Conservation (phyloP, 371 early-diverging fungal species). For the Globomyces sp. region DNA sequence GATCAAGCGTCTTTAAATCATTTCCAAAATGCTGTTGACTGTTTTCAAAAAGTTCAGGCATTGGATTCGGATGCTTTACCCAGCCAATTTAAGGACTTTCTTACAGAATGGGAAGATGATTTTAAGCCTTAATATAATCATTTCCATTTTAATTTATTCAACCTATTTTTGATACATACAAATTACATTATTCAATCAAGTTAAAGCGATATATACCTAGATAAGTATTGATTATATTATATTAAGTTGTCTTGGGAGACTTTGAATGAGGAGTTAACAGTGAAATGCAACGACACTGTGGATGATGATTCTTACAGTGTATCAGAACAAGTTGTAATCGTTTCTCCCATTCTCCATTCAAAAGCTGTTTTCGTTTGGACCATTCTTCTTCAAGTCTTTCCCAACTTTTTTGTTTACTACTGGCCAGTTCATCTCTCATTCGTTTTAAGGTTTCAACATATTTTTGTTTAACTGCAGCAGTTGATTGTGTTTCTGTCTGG, state of each 20-base stretch:
- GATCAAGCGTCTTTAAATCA: constrained; percentile 22
- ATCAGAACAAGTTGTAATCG: constrained; percentile 4
- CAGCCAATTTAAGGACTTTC: constrained; percentile 38
- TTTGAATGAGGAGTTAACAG: background rate
- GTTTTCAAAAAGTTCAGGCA: constrained; percentile 31
- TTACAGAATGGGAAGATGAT: constrained; percentile 39
- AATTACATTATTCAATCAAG: too few relatives aligned
- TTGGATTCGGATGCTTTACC: constrained; percentile 35
- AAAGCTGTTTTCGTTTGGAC: constrained; percentile 17
- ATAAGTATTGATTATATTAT: too few relatives aligned
- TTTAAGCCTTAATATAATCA: constrained; percentile 14
- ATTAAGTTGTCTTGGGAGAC: too few relatives aligned
- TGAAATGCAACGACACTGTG: background rate
- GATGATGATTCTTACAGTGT: constrained; percentile 19
- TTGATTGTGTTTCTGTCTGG: background rate
- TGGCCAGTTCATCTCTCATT: constrained; percentile 33
- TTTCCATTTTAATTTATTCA: background rate
- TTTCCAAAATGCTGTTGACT: constrained; percentile 36
- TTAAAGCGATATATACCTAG: too few relatives aligned
- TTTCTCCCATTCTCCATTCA: constrained; percentile 25
- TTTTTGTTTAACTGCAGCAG: background rate
- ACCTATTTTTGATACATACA: too few relatives aligned
- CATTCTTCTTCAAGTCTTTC: constrained; percentile 29
- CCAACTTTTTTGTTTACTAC: constrained; percentile 17
- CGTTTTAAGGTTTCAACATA: constrained; percentile 26